phyloP scores from a whole-genome alignment of 83 land plant species.

The Picea mariana region DNA sequence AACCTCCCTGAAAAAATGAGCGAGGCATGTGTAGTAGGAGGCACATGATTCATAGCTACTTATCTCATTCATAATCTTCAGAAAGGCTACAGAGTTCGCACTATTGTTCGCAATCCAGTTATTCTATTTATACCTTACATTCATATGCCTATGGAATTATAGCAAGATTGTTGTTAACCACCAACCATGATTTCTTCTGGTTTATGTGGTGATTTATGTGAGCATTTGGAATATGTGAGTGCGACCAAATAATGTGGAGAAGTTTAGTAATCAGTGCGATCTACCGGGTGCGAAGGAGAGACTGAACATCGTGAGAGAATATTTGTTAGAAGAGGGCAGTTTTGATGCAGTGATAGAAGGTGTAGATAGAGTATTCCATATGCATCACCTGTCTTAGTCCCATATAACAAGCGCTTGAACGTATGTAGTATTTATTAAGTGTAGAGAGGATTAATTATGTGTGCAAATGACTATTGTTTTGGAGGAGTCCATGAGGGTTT shows the following conservation, averaged over 20 bases:
- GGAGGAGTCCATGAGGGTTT: too few species aligned
- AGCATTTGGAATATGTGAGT: too few species aligned
- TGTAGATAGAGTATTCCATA: conserved; percentile 46
- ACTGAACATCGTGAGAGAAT: too few species aligned
- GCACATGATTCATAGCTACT: conserved; percentile 59
- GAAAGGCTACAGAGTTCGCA: conserved; percentile 60
- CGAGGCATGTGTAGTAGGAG: conserved; percentile 82
- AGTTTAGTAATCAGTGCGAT: conserved; percentile 66
- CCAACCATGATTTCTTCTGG: too few species aligned
- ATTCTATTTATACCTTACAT: background rate
- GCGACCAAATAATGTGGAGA: conserved; percentile 48
- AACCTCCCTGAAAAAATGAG: too few species aligned
- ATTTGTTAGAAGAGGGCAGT: conserved; percentile 64
- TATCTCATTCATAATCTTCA: conserved; percentile 31
- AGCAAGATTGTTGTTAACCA: background rate
- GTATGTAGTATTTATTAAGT: conserved; percentile 15
- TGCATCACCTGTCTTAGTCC: conserved; percentile 54
- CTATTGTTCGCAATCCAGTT: conserved; percentile 85
- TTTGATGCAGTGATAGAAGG: conserved; percentile 85
- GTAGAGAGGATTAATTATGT: too few species aligned
- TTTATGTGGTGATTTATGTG: too few species aligned
- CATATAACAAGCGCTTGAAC: conserved; percentile 45
- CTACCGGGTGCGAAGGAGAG: conserved; percentile 55
- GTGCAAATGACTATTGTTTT: too few species aligned
- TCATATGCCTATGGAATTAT: background rate